Base-by-base conservation (phyloP, 2,329 filamentous ascomycete genomes). In the Teratosphaeria viscida region DNA sequence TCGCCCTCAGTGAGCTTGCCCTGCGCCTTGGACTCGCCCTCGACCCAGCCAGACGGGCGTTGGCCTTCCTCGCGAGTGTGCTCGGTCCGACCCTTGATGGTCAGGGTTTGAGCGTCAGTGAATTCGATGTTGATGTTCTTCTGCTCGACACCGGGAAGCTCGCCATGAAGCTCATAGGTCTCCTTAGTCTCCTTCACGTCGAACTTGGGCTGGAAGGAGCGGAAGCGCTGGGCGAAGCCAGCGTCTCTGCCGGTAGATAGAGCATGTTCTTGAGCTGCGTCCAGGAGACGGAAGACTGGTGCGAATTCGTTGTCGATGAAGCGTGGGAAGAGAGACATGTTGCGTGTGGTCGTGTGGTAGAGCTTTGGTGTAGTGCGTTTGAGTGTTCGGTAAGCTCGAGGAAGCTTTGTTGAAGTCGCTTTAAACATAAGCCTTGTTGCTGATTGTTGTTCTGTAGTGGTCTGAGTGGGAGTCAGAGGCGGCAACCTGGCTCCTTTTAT, bases 91-190 rank as follows among this genome's bases (percentile, higher is more conserved):
- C 89, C 89, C 60, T 82, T 83, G 71, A 94, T 79, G 63, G 84
- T 80, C 52, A 92, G 77, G 16, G 87, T 91, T 76, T 89, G 85
- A 52, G 81, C 78, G 71, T 92, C 88, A 60, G 84, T 85, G 79
- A 92, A 92, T 70, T 92, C 88, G 70, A 92, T 88, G 71, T 81
- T 78, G 69, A 94, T 78, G 68, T 91, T 79, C 67, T 89, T 84
- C 76, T 89, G 88, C 63, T 82, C 82, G 66, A 92, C 79, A 59
- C 89, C 89, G 0, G 89, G 86, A 5, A 92, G 83, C 74, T 92
- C 89, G 68, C 89, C 89, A 67, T 92, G 84, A 23, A 92, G 85
- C 74, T 92, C 86, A 71, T 90, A 92, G 63, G 78, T 72, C 5
- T 83, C 75, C 62, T 81, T 81, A 12, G 81, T 82, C 77, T 94